A percentile compares a stretch with the other conserved stretches of the same genome.
Evolutionary conservation across 1,284 basidiomycete genomes (phyloP).

Genomic region (Meripilus lineatus): DNA sequence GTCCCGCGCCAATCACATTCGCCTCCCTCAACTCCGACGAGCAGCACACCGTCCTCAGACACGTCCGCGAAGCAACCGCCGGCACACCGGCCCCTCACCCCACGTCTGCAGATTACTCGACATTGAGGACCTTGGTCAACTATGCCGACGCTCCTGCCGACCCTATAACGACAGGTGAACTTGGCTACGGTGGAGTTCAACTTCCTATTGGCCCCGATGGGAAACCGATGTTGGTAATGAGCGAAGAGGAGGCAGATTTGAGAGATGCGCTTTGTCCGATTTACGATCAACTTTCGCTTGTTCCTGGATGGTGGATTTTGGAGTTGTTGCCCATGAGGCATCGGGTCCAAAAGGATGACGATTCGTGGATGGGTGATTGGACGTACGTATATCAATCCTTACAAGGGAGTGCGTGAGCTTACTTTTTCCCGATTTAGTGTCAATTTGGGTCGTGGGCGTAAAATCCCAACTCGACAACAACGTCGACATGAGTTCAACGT

Average conservation of each 20-base stretch:
- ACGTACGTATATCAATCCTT: neutral
- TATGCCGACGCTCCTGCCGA: slow-evolving; percentile 11
- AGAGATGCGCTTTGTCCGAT: slow-evolving; percentile 35
- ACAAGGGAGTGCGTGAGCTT: neutral
- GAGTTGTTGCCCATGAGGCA: slow-evolving; percentile 8
- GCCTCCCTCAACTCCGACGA: neutral
- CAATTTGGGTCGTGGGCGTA: slow-evolving; percentile 4
- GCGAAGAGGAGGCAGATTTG: slow-evolving; percentile 47
- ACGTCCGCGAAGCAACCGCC: slow-evolving; percentile 1
- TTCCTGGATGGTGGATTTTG: slow-evolving; percentile 40
- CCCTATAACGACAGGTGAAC: slow-evolving; percentile 16
- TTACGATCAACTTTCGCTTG: slow-evolving; percentile 41
- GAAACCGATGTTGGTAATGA: slow-evolving; percentile 9
- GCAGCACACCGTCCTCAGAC: slow-evolving; percentile 2
- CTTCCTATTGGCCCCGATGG: neutral
- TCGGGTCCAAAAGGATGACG: slow-evolving; percentile 1
- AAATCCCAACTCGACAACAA: slow-evolving; percentile 2
- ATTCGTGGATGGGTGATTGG: slow-evolving; percentile 3
- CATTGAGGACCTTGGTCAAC: slow-evolving; percentile 14
- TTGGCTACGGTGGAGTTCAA: neutral
- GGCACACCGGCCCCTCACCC: neutral
- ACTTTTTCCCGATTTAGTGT: neutral
- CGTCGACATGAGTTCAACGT: neutral
- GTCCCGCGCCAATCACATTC: slow-evolving; percentile 27
- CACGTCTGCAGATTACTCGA: neutral